phyloP scores from a whole-genome alignment of 371 early-diverging fungal genomes.

The Lichtheimia hyalospora region DNA sequence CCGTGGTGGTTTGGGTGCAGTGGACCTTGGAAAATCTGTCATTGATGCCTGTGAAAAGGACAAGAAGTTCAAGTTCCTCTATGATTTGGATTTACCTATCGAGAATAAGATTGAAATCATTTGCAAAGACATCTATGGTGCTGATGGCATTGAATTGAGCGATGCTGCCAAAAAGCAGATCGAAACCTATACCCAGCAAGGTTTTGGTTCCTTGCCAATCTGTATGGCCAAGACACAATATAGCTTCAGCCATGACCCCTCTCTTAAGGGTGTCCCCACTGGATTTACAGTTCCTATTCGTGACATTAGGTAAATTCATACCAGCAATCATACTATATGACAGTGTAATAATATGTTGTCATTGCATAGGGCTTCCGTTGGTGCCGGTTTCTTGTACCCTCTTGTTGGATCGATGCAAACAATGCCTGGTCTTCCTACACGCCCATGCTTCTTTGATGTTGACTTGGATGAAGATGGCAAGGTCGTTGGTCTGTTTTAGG shows the following conservation, averaged over 20 bases:
- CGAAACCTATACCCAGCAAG: constrained; percentile 78
- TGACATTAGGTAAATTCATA: constrained; percentile 58
- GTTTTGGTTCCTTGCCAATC: constrained; percentile 85
- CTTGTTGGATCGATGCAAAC: constrained; percentile 95
- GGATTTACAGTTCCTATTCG: constrained; percentile 93
- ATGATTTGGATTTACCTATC: constrained; percentile 75
- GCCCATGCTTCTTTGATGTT: constrained; percentile 96
- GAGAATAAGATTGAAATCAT: constrained; percentile 90
- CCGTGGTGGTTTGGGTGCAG: constrained; percentile 88
- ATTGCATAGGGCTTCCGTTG: constrained; percentile 60
- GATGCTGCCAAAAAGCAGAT: constrained; percentile 83
- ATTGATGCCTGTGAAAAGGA: constrained; percentile 70
- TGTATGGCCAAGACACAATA: constrained; percentile 99
- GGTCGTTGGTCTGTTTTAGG: constrained; percentile 85
- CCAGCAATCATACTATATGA: neutral
- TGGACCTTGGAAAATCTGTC: constrained; percentile 86
- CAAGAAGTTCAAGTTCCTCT: constrained; percentile 79
- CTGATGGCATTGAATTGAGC: constrained; percentile 82
- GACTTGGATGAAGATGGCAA: constrained; percentile 90
- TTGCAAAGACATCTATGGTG: constrained; percentile 92
- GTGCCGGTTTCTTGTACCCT: constrained; percentile 98
- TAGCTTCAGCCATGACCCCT: constrained; percentile 88
- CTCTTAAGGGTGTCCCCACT: constrained; percentile 88
- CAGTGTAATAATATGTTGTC: neutral
- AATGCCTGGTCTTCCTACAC: constrained; percentile 98